Evolutionary conservation across 2,329 filamentous ascomycete genomes (phyloP), one percentile per base, ranked within the genome.

Genomic region (Ophiosphaerella korrae): DNA sequence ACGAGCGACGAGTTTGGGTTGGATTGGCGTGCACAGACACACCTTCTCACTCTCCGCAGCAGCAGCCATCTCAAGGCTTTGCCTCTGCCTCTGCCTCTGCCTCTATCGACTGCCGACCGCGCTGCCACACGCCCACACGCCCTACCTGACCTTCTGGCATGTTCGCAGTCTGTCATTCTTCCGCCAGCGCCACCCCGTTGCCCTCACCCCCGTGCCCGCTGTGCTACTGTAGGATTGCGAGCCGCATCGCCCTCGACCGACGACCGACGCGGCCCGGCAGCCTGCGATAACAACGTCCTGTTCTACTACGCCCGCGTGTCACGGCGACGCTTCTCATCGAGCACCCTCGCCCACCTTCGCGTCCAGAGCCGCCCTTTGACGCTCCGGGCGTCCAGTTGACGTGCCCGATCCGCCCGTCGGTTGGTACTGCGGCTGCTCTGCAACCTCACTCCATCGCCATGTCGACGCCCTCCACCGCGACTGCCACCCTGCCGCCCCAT

Each of bases 401-500:
- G 49, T 49, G 50, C 51, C 26, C 26, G 26, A 29, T 11, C 3
- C 26, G 26, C 11, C 26, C 26, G 11, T 29, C 6, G 26, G 26
- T 29, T 7, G 26, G 11, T 6, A 8, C 6, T 34, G 45, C 39
- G 16, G 60, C 50, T 63, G 67, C 64, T 66, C 57, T 60, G 65
- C 64, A 42, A 70, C 64, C 52, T 48, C 67, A 54, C 56, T 41
- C 49, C 52, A 51, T 42, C 46, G 63, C 63, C 58, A 77, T 77
- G 75, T 76, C 74, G 58, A 76, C 74, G 51, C 75, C 75, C 50
- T 76, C 74, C 41, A 77, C 75, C 9, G 74, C 74, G 50, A 77
- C 74, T 49, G 74, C 73, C 45, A 74, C 73, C 32, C 71, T 75
- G 42, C 67, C 72, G 49, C 68, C 70, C 50, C 73, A 73, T 60